Evolutionary conservation across 2,329 filamentous ascomycete genomes (phyloP).

Genomic region (Botryosphaeria dothidea): DNA sequence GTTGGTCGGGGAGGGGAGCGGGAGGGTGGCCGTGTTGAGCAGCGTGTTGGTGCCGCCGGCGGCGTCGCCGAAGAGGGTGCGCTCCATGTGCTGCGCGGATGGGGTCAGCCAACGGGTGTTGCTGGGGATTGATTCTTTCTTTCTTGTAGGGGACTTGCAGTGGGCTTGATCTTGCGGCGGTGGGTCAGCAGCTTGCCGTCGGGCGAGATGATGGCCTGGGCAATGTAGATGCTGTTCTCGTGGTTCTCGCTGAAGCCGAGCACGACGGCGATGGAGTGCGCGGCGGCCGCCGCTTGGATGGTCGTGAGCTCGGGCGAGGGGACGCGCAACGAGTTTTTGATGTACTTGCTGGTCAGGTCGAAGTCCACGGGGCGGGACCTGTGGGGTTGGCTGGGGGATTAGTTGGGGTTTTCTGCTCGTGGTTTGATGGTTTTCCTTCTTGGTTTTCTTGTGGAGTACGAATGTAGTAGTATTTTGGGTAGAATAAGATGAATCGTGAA

Average conservation of each 20-base stretch:
- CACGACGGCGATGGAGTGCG: constrained; percentile 36
- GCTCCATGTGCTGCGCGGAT: constrained; percentile 39
- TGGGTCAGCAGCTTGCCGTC: constrained; percentile 37
- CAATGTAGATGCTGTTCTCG: constrained; percentile 41
- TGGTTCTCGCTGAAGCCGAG: constrained; percentile 44
- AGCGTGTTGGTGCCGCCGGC: constrained; percentile 31
- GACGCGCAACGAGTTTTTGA: constrained; percentile 44
- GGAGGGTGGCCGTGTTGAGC: constrained; percentile 30
- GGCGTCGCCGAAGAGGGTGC: constrained; percentile 46
- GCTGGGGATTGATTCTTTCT: too few species aligned
- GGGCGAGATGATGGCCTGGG: constrained; percentile 38
- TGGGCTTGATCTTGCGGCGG: constrained; percentile 45
- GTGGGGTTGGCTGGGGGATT: constrained; percentile 12
- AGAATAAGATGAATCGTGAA: too few species aligned
- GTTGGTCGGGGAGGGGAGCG: background rate
- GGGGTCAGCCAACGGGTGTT: too few species aligned
- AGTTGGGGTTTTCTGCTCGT: background rate
- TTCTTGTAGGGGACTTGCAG: constrained; percentile 18
- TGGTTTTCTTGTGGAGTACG: background rate
- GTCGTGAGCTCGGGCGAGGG: constrained; percentile 45
- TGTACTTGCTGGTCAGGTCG: constrained; percentile 41
- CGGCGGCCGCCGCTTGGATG: constrained; percentile 39
- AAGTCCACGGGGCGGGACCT: constrained; percentile 46
- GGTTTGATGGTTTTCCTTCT: background rate
- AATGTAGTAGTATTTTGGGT: too few species aligned